Evolutionary conservation across 441 rosid species (phyloP).

Genomic region (Geranium incanum): DNA sequence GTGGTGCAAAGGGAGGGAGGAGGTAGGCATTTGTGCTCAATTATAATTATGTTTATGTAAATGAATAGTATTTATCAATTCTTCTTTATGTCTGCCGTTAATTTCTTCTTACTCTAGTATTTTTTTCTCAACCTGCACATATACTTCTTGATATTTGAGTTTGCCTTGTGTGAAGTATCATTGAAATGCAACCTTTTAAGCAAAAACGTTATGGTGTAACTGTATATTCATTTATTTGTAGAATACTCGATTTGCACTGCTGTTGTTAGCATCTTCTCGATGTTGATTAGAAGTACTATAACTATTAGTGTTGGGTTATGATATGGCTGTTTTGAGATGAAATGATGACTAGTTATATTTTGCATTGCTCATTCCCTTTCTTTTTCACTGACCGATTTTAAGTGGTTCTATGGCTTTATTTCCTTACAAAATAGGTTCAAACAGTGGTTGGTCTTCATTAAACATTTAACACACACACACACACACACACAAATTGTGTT

Average conservation of each 20-base stretch:
- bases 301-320: neutral
- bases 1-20: conserved; percentile 38
- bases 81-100: neutral
- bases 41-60: conserved; percentile 7
- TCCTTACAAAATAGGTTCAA: conserved; percentile 8
- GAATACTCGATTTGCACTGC: neutral
- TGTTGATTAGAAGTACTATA: neutral
- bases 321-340: conserved; percentile 3
- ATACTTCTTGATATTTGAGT: neutral
- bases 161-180: neutral
- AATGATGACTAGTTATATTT: neutral
- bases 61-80: neutral
- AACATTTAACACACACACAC: neutral
- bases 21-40: conserved; percentile 38
- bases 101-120: neutral
- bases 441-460: conserved; percentile 1
- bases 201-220: conserved; percentile 9
- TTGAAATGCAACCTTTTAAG: neutral
- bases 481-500: neutral
- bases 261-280: neutral
- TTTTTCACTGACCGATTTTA: neutral
- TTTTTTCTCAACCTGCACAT: neutral
- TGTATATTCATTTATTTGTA: neutral
- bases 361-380: neutral
- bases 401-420: neutral